Evolutionary conservation across 441 rosid genomes (phyloP).

Genomic region (Eruca vesicaria): DNA sequence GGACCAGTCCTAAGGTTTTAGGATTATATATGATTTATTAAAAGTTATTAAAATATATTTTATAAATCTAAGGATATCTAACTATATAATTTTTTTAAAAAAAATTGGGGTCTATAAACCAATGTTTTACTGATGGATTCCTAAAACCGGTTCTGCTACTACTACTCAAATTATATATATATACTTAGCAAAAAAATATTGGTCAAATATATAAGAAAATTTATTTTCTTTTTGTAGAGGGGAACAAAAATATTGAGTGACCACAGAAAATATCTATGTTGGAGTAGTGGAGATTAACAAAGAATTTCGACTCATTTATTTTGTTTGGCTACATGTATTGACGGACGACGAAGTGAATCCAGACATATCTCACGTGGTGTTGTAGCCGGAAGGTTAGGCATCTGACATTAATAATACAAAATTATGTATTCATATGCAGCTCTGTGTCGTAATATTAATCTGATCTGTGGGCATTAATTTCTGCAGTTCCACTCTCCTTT

Average conservation of each 20-base stretch:
- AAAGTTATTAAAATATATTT: too few species aligned
- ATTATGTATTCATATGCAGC: constrained; percentile 19
- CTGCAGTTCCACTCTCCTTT: neutral
- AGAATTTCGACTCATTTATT: constrained; percentile 8
- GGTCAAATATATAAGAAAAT: too few species aligned
- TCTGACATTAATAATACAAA: constrained; percentile 21
- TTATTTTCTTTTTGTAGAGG: too few species aligned
- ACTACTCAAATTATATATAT: too few species aligned
- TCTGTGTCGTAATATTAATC: constrained; percentile 2
- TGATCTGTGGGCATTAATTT: constrained; percentile 13
- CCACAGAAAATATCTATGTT: neutral
- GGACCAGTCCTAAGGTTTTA: too few species aligned
- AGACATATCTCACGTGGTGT: constrained; percentile 31
- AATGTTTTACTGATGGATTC: too few species aligned
- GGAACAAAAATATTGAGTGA: neutral
- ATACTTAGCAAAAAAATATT: too few species aligned
- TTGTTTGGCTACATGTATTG: constrained; percentile 18
- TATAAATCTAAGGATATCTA: too few species aligned
- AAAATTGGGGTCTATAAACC: too few species aligned
- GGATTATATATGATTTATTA: neutral
- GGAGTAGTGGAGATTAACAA: neutral
- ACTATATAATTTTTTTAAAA: too few species aligned
- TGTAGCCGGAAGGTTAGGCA: constrained; percentile 29
- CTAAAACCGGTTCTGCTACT: too few species aligned
- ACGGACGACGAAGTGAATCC: constrained; percentile 13